Base-by-base conservation (phyloP, 768 basidiomycete genomes). In the Xerocomus brunneocitrinus region DNA sequence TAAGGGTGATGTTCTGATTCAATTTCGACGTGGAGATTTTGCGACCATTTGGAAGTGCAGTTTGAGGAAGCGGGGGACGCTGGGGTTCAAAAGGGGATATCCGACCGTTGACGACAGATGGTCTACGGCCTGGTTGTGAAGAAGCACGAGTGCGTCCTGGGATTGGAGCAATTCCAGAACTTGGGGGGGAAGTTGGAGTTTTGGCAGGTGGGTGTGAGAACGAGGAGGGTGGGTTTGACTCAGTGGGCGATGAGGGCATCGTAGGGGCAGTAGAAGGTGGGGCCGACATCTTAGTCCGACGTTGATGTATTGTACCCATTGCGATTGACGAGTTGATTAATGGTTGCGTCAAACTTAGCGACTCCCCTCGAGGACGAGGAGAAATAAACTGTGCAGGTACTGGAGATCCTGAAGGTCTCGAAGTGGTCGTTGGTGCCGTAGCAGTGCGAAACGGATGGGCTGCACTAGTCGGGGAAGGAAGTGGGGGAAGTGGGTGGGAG, bases 121-220 rank as follows among this genome's bases (percentile, higher is more conserved):
- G 86, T 52, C 87, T 74, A 52, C 87, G 79, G 27, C 83, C 85
- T 40, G 90, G 88, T 58, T 91, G 90, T 36, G 90, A 91, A 12
- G 80, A 81, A 34, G 90, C 87, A 44, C 90, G 80, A 52, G 63
- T 77, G 53, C 90, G 79, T 22, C 71, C 70, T 0, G 75, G 74
- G 30, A 64, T 65, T 2, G 75, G 67, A 27, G 67, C 63, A 36
- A 65, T 61, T 50, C 69, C 64, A 34, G 74, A 72, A 55, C 61
- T 73, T 32, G 73, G 67, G 28, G 78, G 79, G 8, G 80, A 76
- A 30, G 67, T 66, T 5, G 68, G 59, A 14, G 62, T 58, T 53
- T 60, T 70, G n/a, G 64, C 53, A 32, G 67, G 55, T 24, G 65
- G 52, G 59, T 59, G 49, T 68, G 64, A 46, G 71, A 68, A 73